Evolutionary conservation across 257 asterid species (phyloP).

Genomic region (Capsicum chinense): DNA sequence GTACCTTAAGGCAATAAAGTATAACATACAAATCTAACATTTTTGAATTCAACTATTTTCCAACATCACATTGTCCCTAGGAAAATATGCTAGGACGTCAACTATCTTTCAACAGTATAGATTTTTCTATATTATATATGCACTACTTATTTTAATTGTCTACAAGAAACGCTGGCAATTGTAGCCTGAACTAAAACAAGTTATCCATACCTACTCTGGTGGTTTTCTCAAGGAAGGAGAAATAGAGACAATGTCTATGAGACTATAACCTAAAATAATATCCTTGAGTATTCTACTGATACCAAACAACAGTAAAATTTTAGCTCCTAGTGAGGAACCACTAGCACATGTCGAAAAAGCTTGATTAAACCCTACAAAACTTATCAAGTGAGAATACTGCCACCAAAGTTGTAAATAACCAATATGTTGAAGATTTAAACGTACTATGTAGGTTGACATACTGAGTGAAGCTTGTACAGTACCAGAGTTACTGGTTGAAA

Average conservation of each 20-base stretch:
- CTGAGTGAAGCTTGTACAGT: constrained; percentile 95
- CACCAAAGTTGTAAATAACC: constrained; percentile 23
- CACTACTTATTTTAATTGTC: background rate
- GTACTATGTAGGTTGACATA: constrained; percentile 89
- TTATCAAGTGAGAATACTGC: constrained; percentile 39
- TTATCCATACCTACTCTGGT: constrained; percentile 77
- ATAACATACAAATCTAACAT: background rate
- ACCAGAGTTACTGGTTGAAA: constrained; percentile 83
- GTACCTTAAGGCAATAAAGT: background rate
- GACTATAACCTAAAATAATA: constrained; percentile 84
- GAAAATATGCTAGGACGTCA: background rate
- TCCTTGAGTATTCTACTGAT: constrained; percentile 94
- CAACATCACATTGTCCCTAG: background rate
- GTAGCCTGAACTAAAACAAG: background rate
- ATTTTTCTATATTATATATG: background rate
- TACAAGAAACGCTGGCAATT: background rate
- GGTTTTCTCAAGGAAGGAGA: constrained; percentile 95
- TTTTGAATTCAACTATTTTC: background rate
- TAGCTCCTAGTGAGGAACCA: constrained; percentile 90
- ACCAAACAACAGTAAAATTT: constrained; percentile 83
- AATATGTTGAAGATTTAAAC: constrained; percentile 21
- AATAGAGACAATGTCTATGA: constrained; percentile 74
- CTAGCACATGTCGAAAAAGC: constrained; percentile 78
- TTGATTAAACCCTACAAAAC: constrained; percentile 35
- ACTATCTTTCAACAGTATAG: background rate